Evolutionary conservation across 768 basidiomycete species (phyloP).

Genomic region (Hericium erinaceus): DNA sequence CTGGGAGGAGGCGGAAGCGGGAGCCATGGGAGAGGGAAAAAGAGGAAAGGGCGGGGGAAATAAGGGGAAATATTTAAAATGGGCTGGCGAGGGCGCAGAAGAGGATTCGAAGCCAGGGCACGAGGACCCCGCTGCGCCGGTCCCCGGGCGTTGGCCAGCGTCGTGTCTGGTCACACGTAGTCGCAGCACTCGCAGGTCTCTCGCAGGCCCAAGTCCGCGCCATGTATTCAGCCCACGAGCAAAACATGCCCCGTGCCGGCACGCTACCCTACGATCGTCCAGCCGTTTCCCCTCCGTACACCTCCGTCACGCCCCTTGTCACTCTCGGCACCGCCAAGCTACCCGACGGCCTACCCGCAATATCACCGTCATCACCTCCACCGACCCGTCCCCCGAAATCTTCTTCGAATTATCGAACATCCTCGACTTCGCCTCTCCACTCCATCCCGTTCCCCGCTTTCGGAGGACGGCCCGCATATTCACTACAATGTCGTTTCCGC

Average conservation of each 20-base stretch:
- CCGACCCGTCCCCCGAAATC: neutral
- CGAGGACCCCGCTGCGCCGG: neutral
- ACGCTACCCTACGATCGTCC: constrained; percentile 1
- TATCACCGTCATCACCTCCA: neutral
- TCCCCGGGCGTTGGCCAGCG: constrained; percentile 2
- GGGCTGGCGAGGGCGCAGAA: constrained; percentile 62
- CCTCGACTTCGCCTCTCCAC: constrained; percentile 1
- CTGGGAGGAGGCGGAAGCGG: constrained; percentile 22
- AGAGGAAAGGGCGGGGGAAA: constrained; percentile 11
- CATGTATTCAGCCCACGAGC: neutral
- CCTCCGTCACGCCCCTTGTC: neutral
- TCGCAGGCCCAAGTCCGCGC: too few relatives aligned
- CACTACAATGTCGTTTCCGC: neutral
- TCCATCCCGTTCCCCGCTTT: neutral
- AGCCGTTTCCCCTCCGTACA: constrained; percentile 3
- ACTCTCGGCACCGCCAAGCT: constrained; percentile 1
- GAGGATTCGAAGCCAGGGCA: constrained; percentile 23
- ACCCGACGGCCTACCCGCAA: neutral
- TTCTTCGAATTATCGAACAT: neutral
- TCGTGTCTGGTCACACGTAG: too few relatives aligned
- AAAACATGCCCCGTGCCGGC: neutral
- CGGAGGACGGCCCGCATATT: neutral
- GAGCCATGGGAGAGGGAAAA: constrained; percentile 20
- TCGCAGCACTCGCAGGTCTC: too few relatives aligned
- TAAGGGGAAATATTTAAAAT: constrained; percentile 15